Percentiles rank a stretch among this genome's conserved stretches.
Evolutionary conservation across 78 protist genomes (phyloP).

Genomic region (Polysphondylium violaceum): DNA sequence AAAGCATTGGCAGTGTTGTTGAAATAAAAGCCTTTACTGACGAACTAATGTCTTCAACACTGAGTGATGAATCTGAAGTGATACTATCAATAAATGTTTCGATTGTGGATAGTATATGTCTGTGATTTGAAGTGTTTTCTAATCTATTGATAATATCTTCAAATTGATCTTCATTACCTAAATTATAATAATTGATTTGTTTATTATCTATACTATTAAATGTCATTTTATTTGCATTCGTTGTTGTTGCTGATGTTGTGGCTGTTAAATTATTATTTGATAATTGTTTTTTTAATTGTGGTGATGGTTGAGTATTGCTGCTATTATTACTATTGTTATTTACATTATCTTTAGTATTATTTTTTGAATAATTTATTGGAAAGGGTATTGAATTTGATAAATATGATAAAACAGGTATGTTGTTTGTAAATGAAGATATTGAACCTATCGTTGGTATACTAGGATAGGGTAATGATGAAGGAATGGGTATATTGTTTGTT

Average conservation of each 20-base stretch:
- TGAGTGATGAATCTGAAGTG: neutral
- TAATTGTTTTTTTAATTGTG: neutral
- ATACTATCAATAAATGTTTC: slow-evolving; percentile 11
- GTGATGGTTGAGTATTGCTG: neutral
- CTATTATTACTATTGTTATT: neutral
- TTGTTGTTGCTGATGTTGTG: neutral
- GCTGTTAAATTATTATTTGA: too few species aligned
- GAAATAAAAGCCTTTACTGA: slow-evolving; percentile 35
- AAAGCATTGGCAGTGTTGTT: slow-evolving; percentile 61
- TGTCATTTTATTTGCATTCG: slow-evolving; percentile 15
- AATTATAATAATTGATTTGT: neutral
- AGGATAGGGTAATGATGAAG: neutral
- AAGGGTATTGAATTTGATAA: slow-evolving; percentile 38
- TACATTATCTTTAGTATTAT: neutral
- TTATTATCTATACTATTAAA: neutral
- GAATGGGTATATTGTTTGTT: slow-evolving; percentile 41
- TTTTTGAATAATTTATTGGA: slow-evolving; percentile 16
- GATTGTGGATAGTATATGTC: neutral
- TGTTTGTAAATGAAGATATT: slow-evolving; percentile 12
- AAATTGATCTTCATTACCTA: slow-evolving; percentile 47
- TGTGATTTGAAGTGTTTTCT: neutral
- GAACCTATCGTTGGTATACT: neutral
- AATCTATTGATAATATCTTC: slow-evolving; percentile 8
- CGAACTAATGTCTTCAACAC: slow-evolving; percentile 17
- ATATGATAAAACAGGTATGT: slow-evolving; percentile 30